These are phyloP conservation scores for Chaetomiaceae sp. DNA, from an alignment of 2,329 filamentous ascomycete genomes.

Conservation along the genomic window DNA sequence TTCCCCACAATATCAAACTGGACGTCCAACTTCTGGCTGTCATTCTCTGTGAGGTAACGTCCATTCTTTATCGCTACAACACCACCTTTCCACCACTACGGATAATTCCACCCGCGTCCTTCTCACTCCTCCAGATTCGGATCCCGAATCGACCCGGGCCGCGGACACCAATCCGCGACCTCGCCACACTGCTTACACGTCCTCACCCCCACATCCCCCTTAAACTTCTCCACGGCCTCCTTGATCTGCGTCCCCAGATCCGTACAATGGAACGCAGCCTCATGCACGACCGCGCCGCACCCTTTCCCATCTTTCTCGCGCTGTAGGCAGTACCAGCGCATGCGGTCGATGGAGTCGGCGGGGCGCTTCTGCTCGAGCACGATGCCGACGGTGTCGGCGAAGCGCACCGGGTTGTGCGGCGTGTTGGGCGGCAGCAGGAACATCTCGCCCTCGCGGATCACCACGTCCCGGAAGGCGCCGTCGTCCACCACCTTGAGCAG, in stretches of 20 bases:
- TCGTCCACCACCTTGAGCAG: constrained; percentile 82
- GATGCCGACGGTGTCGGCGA: constrained; percentile 87
- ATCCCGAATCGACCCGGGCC: constrained; percentile 51
- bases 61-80: no score
- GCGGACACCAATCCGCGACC: constrained; percentile 65
- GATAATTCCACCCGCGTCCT: neutral
- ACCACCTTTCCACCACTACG: no score
- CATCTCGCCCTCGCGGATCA: constrained; percentile 89
- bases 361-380: constrained; percentile 84
- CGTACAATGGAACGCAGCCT: constrained; percentile 80
- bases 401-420: constrained; percentile 93
- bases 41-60: no score
- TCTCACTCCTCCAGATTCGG: constrained; percentile 43
- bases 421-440: constrained; percentile 89
- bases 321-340: constrained; percentile 90
- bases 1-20: no score
- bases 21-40: no score
- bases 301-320: no score
- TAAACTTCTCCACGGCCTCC: constrained; percentile 77
- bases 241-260: constrained; percentile 95
- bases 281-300: constrained; percentile 71
- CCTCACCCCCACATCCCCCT: constrained; percentile 57
- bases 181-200: constrained; percentile 72
- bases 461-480: constrained; percentile 68
- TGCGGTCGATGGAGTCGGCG: constrained; percentile 60